Conservation (phyloP, 768 basidiomycete genomes). For the Calocera viscosa region DNA sequence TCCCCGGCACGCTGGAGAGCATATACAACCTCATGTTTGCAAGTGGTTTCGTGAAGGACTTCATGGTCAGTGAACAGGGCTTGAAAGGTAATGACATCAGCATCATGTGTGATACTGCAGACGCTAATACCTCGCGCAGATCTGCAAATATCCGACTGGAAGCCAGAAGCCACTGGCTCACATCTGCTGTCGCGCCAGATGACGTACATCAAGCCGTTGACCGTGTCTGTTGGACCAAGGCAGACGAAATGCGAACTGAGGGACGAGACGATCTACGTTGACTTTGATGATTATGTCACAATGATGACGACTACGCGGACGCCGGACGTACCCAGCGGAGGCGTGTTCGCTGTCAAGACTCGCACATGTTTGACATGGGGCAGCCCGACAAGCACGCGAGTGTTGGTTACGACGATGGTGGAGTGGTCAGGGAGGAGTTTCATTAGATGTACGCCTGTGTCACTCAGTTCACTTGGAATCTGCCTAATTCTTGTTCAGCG, state of each 20-base stretch:
- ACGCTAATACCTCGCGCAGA: conserved; percentile 37
- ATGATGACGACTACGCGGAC: conserved; percentile 83
- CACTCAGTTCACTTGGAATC: conserved; percentile 9
- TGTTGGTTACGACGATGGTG: conserved; percentile 79
- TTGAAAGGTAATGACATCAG: conserved; percentile 50
- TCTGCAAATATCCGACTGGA: conserved; percentile 93
- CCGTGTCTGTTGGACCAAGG: conserved; percentile 78
- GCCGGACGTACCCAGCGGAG: conserved; percentile 89
- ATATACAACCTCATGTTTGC: conserved; percentile 94
- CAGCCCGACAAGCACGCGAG: conserved; percentile 55
- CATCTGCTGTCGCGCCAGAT: conserved; percentile 73
- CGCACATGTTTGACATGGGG: conserved; percentile 94
- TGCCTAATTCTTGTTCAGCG: conserved; percentile 35
- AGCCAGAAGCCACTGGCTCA: conserved; percentile 47
- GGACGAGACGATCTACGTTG: conserved; percentile 68
- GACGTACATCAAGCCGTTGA: conserved; percentile 92
- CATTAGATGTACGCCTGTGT: conserved; percentile 59
- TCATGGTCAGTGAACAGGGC: conserved; percentile 81
- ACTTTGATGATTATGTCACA: conserved; percentile 71
- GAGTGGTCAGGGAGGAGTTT: conserved; percentile 97
- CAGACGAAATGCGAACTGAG: conserved; percentile 91
- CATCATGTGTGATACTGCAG: background rate
- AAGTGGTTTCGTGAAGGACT: conserved; percentile 89
- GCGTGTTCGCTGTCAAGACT: conserved; percentile 88
- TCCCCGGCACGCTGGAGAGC: conserved; percentile 88